These are phyloP conservation scores for Fusarium secorum DNA, from an alignment of 2,329 filamentous ascomycete genomes.

Conservation along the genomic window DNA sequence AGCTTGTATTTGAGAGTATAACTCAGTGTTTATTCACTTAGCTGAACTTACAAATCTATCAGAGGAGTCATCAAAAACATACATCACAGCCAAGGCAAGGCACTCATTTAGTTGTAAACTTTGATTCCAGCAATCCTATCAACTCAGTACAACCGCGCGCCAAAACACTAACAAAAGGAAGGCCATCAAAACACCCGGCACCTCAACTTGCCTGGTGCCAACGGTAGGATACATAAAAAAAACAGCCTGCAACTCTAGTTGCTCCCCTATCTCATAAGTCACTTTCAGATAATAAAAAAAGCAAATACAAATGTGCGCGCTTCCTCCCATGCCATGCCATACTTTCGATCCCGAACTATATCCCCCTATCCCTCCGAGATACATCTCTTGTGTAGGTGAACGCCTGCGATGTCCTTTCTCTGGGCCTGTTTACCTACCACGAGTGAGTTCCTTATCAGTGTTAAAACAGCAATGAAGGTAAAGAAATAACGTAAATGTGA, in stretches of 20 bases:
- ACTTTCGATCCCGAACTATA: slow-evolving; percentile 29
- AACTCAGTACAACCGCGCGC: slow-evolving; percentile 41
- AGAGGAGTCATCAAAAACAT: neutral
- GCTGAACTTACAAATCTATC: neutral
- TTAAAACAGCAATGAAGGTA: slow-evolving; percentile 37
- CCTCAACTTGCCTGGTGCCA: slow-evolving; percentile 27
- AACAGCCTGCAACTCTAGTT: slow-evolving; percentile 29
- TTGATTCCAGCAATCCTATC: slow-evolving; percentile 39
- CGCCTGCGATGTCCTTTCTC: slow-evolving; percentile 25
- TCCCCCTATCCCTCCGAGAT: slow-evolving; percentile 28
- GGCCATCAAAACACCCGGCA: slow-evolving; percentile 34
- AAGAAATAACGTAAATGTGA: slow-evolving; percentile 43
- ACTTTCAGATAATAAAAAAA: slow-evolving; percentile 24
- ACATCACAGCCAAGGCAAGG: neutral
- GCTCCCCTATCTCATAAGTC: slow-evolving; percentile 38
- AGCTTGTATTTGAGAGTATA: neutral
- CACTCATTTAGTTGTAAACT: slow-evolving; percentile 26
- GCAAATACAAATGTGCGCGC: slow-evolving; percentile 29
- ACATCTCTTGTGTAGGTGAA: slow-evolving; percentile 26
- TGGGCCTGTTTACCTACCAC: slow-evolving; percentile 28
- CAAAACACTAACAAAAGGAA: slow-evolving; percentile 40
- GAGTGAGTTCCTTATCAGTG: slow-evolving; percentile 33
- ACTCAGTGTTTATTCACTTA: neutral
- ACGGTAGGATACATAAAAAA: slow-evolving; percentile 36
- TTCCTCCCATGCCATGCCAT: slow-evolving; percentile 39